Evolutionary conservation across 768 basidiomycete species (phyloP), one percentile per base, ranked within the genome.

Genomic region (Lepiota venenata): DNA sequence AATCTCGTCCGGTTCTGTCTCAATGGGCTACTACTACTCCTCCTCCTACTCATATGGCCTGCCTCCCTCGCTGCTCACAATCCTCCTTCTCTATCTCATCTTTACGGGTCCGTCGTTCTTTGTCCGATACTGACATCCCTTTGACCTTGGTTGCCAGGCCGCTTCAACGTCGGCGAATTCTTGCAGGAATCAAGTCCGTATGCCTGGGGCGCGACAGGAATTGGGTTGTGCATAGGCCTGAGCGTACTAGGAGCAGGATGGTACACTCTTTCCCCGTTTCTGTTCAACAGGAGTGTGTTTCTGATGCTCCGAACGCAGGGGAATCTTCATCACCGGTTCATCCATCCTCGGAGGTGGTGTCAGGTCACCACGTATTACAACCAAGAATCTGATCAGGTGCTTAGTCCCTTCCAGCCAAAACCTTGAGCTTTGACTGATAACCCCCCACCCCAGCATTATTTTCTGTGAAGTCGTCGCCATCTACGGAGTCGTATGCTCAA

Each of bases 401-500:
- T 25, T 80, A 27, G 21, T 15, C 20, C n/a, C 11, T 20, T 37
- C 8, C 64, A 18, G 3, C 18, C 21, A 18, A 18, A 8, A 12
- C 20, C 20, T 6, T 39, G 18, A n/a, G 41, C 49, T 15, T 46
- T 18, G 1, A 29, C 10, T 45, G 27, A 21, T 25, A 52, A n/a
- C 16, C n/a, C 7, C 52, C 27, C 25, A 35, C 14, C 25, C 9
- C 64, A 98, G 96, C 61, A 93, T 98, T 75, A 98, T 99, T 65
- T 98, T 98, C 79, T 98, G 96, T 70, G 96, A 98, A 75, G 97
- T 98, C 65, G 95, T 99, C 25, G 97, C 96, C 55, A 98, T 99
- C 65, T 98, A 98, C 73, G 97, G 91, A 54, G 91, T 93, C 49
- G 92, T 94, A 71, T 56, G 88, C 40, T 16, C 45, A 46, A 15